Base-by-base conservation (phyloP, 1,284 basidiomycete species). In the Dichomitus squalens region DNA sequence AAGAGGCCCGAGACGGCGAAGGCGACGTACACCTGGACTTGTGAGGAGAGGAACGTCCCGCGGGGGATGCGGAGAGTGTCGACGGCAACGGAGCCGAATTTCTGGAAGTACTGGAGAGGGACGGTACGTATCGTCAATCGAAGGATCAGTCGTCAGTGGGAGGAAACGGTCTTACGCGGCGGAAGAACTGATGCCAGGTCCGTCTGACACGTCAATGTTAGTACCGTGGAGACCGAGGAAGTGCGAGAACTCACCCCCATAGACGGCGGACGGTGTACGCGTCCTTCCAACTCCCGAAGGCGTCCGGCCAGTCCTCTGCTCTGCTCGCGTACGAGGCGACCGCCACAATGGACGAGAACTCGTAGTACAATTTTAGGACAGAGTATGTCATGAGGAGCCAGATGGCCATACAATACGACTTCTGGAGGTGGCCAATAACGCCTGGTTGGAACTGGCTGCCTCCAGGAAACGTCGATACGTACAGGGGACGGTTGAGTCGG, bases 241-340 rank as follows among this genome's bases (percentile, higher is more conserved):
- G n/a, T n/a, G 5, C n/a, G n/a, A 4, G 27, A 39, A 3, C 38
- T 5, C 21, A 76, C 75, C 74, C 72, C 75, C 75, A 76, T 43
- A 74, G 66, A 8, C 66, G 66, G 23, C 74, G 66, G 5, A 76
- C 56, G 7, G 74, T 75, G 55, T 73, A 75, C 1, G 72, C 68
- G 33, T 74, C 72, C 3, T 59, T 59, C 70, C 68, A 72, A 14
- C 25, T 44, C 11, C 76, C 73, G 58, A 69, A 76, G 1, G 69
- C 20, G 25, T 68, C 68, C 2, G 74, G 75, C 72, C 75, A 77
- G 34, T 71, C 66, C 16, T 57, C 57, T 0, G 74, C 70, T 21
- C 66, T 52, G 16, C 63, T 63, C 0, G 69, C 25, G 1, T 66
- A 64, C 0, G 67, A 36, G 6, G 57, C 68, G 9, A 75, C 72